Base-by-base conservation (phyloP, 164 flowering plant species). In the Umbilicus rupestris region DNA sequence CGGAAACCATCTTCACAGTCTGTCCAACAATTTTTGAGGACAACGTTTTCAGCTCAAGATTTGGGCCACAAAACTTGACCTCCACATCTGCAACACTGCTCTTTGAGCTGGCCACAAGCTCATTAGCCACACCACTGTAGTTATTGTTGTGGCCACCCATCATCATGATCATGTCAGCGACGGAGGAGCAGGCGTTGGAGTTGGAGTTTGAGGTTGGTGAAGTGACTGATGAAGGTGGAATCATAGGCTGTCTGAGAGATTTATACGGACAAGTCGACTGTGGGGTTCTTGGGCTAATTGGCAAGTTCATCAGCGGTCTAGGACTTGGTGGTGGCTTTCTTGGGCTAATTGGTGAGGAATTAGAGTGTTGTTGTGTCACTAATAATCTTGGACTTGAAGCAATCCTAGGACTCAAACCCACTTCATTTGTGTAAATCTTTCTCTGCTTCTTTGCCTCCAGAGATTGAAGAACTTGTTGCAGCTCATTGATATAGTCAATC, bases 231-330 rank as follows among this genome's bases (percentile, higher is more conserved):
- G 77, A 74, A 2, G 78, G 81, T 22, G 72, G 77, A 57, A 68
- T 69, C 7, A 75, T 69, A 30, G 35, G 72, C 49, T 20, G 69
- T 20, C 59, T 15, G n/a, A 41, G 74, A 1, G 85, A 80, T 72
- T 67, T 83, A 84, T 85, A 89, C 28, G 97, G 96, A 77, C 96
- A 85, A 16, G 72, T 62, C 35, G 94, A 89, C 64, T 84, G 88
- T 9, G 98, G 97, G 29, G 98, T 90, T 63, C 92, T 83, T 12
- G 99, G 99, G 81, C 98, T 88, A 66, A 84, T 78, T 30, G 96
- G 96, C 33, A 93, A 93, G 28, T 83, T 66, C 78, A 73, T 83
- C 0, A 75, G 70, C 0, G 75, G 67, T 72, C 86, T 77, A 28
- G 96, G 90, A 64, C 94, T 88, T 31, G 81, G 68, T 7, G 90